Conservation (phyloP, 1,139 yeast genomes). For the Sugiyamaella neomexicana region DNA sequence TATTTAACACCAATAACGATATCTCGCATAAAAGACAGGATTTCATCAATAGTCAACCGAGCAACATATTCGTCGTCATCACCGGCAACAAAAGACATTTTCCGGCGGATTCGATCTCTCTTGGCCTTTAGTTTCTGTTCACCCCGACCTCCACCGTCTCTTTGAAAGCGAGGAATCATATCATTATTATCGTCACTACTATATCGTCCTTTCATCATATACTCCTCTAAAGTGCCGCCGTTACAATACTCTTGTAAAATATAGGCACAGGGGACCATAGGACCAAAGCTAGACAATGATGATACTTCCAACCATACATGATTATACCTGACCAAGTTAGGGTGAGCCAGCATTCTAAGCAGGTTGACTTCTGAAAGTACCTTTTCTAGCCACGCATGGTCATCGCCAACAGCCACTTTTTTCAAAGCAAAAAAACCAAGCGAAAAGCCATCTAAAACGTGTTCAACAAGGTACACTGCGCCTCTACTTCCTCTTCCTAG, state of each 20-base stretch:
- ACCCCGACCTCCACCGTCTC: conserved; percentile 4
- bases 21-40: conserved; percentile 67
- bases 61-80: conserved; percentile 25
- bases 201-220: conserved; percentile 37
- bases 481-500: conserved; percentile 86
- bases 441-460: conserved; percentile 65
- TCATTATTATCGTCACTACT: conserved; percentile 4
- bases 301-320: conserved; percentile 91
- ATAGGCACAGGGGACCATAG: conserved; percentile 75
- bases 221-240: conserved; percentile 81
- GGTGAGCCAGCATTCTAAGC: conserved; percentile 50
- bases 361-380: conserved; percentile 78
- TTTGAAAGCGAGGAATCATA: conserved; percentile 7
- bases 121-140: conserved; percentile 11
- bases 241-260: conserved; percentile 83
- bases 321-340: conserved; percentile 76
- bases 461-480: conserved; percentile 79
- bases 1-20: conserved; percentile 68
- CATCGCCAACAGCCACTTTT: conserved; percentile 79
- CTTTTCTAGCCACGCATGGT: conserved; percentile 62
- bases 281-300: conserved; percentile 56
- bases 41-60: conserved; percentile 48
- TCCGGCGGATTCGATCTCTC: conserved; percentile 24
- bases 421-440: conserved; percentile 82
- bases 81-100: conserved; percentile 10